Conservation (phyloP, 306 rosid species). For the Begonia fuchsioides region DNA sequence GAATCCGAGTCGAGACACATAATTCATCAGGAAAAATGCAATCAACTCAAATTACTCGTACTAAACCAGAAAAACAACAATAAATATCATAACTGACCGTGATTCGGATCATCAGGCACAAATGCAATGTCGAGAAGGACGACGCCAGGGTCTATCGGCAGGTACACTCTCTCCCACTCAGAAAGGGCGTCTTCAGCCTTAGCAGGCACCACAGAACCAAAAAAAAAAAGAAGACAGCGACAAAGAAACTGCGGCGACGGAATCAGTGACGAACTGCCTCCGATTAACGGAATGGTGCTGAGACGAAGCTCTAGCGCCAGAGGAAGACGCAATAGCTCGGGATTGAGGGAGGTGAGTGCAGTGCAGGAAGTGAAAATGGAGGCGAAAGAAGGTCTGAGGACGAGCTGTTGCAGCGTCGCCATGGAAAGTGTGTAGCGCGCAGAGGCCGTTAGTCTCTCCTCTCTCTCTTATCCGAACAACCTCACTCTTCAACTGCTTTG, state of each 20-base stretch:
- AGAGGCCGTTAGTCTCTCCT: too few species aligned
- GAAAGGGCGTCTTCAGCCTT: slow-evolving; percentile 55
- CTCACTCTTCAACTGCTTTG: too few species aligned
- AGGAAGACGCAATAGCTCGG: too few species aligned
- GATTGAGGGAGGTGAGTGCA: background rate
- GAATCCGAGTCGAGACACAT: too few species aligned
- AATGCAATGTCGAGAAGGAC: slow-evolving; percentile 93
- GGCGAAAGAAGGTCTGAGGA: slow-evolving; percentile 29
- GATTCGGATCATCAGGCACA: slow-evolving; percentile 69
- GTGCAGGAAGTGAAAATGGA: slow-evolving; percentile 15
- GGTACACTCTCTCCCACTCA: slow-evolving; percentile 81
- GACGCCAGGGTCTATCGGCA: slow-evolving; percentile 90
- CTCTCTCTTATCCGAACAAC: too few species aligned
- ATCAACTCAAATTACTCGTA: background rate
- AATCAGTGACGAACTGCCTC: slow-evolving; percentile 49
- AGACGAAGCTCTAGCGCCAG: too few species aligned
- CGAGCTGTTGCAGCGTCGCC: slow-evolving; percentile 15
- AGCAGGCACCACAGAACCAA: slow-evolving; percentile 14
- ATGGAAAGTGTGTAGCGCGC: too few species aligned
- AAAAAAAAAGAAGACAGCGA: slow-evolving; percentile 15
- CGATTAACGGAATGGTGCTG: slow-evolving; percentile 13
- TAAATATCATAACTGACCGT: slow-evolving; percentile 23
- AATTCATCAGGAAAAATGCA: background rate
- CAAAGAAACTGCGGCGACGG: slow-evolving; percentile 45
- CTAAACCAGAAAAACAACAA: background rate